Conservation (phyloP, 2,329 filamentous ascomycete genomes). For the Triangularia setosa region DNA sequence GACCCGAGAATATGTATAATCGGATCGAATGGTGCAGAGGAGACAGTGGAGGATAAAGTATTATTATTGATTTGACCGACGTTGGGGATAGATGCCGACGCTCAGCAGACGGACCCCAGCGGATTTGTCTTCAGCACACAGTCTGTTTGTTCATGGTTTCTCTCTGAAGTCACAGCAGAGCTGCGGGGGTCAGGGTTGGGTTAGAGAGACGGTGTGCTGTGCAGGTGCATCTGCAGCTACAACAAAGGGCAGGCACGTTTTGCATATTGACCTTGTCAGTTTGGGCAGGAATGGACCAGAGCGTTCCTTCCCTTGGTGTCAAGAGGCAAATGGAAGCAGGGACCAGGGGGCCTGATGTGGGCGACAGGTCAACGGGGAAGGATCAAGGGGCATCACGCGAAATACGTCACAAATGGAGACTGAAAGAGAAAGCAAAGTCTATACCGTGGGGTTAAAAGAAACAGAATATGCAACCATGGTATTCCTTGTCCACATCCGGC, state of each 20-base stretch:
- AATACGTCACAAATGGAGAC: not conserved
- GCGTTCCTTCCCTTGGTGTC: conserved; percentile 9
- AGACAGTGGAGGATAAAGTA: not conserved
- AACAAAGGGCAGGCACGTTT: conserved; percentile 4
- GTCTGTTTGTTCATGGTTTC: not conserved
- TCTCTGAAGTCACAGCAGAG: not conserved
- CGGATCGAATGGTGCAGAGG: not conserved
- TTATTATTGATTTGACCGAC: too few relatives aligned
- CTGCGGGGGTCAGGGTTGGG: not conserved
- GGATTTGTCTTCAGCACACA: not conserved
- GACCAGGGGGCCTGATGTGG: not conserved
- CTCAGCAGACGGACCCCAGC: not conserved
- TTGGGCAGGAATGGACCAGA: not conserved
- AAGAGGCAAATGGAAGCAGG: conserved; percentile 8
- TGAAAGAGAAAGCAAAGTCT: conserved; percentile 21
- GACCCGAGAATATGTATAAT: not conserved
- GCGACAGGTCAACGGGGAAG: not conserved
- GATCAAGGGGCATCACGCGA: not conserved
- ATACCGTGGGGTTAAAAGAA: conserved; percentile 19
- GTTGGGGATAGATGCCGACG: too few relatives aligned
- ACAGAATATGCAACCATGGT: conserved; percentile 26
- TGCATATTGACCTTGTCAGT: conserved; percentile 8
- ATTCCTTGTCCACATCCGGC: conserved; percentile 25
- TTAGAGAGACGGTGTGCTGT: not conserved
- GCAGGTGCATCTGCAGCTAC: not conserved